Conservation (phyloP, 2,329 filamentous ascomycete genomes). For the Colletotrichum eleusines region DNA sequence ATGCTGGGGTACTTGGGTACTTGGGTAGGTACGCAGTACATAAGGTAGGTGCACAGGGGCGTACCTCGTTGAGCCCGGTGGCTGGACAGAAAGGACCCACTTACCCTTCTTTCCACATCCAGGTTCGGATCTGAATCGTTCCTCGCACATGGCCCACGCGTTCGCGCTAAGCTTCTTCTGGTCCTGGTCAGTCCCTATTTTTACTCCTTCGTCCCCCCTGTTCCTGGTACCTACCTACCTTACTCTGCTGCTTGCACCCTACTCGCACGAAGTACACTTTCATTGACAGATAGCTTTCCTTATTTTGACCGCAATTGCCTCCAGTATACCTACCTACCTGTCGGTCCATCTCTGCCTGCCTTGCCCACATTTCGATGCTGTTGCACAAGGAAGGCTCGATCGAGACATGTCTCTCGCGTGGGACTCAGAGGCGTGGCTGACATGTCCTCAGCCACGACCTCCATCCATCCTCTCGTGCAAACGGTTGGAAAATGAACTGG, state of each 20-base stretch:
- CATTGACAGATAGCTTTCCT: not conserved
- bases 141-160: constrained; percentile 23
- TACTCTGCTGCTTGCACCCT: constrained; percentile 28
- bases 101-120: constrained; percentile 31
- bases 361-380: not conserved
- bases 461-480: not conserved
- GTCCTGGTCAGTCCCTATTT: constrained; percentile 24
- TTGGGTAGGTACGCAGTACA: no score
- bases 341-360: not conserved
- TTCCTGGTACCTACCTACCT: constrained; percentile 18
- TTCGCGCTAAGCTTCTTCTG: constrained; percentile 14
- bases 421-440: not conserved
- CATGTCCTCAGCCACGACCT: not conserved
- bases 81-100: constrained; percentile 9
- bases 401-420: not conserved
- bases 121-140: constrained; percentile 11
- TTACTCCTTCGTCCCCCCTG: constrained; percentile 19
- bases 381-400: not conserved
- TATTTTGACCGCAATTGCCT: not conserved
- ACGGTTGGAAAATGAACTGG: not conserved
- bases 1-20: no score
- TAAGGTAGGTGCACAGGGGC: no score
- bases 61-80: not conserved
- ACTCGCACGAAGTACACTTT: not conserved
- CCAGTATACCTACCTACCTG: not conserved